Base-by-base conservation (phyloP, 2,329 filamentous ascomycete genomes). In the Penicillium hordei region DNA sequence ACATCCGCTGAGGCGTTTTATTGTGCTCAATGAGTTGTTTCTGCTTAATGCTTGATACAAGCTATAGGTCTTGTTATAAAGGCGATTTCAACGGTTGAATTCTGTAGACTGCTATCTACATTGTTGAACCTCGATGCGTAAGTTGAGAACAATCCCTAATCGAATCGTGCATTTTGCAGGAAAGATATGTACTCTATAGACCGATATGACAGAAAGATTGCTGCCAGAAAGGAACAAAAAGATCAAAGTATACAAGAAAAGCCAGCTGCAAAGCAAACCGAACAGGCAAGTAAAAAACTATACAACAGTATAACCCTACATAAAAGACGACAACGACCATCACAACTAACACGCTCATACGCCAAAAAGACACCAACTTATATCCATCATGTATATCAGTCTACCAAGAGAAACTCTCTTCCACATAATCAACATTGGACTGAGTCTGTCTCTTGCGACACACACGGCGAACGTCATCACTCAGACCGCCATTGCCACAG, bases 401-500 rank as follows among this genome's bases (percentile, higher is more conserved):
- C 49, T 76, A 73, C 80, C 79, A 80, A 8, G 76, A 75, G 65
- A 93, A 93, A 60, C 84, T 87, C 76, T 93, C 90, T 74, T 93
- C 89, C 12, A 89, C 79, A 68, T 91, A 91, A 70, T 92, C 88
- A 17, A 93, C 80, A 42, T 88, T 86, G 2, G 79, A 85, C 42
- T 75, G 76, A 21, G 82, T 76, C 58, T 87, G 83, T 70, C 89
- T 84, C 52, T 81, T 78, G 31, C 89, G 80, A 23, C 89, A 88
- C 1, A 87, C 88, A 31, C 82, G 80, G 46, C 90, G 80, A 1
- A 93, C 89, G 69, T 92, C 89, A 65, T 93, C 90, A 9, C 87
- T 88, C 64, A 93, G 75, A 2, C 85, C 84, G 25, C 90, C 90
- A 10, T 89, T 87, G 4, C 90, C 90, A 66, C 90, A 93, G 23